Percentiles rank a stretch among this genome's conserved stretches.
Evolutionary conservation across 179 eudicot species (phyloP).

Genomic region (Dionaea muscipula): DNA sequence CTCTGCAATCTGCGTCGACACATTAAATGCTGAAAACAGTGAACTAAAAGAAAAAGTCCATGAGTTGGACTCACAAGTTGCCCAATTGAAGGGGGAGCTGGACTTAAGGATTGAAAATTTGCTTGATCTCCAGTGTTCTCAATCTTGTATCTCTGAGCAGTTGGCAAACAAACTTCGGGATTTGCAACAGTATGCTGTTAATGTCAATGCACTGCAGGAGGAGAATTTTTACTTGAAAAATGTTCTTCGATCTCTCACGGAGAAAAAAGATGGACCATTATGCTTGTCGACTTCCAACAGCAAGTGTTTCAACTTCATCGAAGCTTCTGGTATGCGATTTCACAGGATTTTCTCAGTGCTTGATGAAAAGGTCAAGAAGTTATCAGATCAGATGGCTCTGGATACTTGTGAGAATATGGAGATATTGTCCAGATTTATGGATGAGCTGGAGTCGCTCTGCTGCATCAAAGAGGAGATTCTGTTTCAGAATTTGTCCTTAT

Average conservation of each 20-base stretch:
- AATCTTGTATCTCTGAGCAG: constrained; percentile 25
- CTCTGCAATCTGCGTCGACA: constrained; percentile 6
- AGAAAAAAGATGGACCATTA: constrained; percentile 18
- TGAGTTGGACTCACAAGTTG: constrained; percentile 21
- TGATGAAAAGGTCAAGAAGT: constrained; percentile 16
- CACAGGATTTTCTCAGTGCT: constrained; percentile 21
- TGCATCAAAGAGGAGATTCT: constrained; percentile 27
- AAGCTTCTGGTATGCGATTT: constrained; percentile 23
- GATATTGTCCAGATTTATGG: constrained; percentile 22
- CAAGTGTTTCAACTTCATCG: constrained; percentile 21
- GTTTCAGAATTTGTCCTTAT: constrained; percentile 32
- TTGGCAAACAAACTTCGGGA: constrained; percentile 27
- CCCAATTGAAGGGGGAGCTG: constrained; percentile 27
- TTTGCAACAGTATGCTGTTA: constrained; percentile 25
- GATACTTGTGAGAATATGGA: constrained; percentile 28
- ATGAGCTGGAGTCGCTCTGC: constrained; percentile 44
- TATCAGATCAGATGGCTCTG: constrained; percentile 27
- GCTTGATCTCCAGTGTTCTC: constrained; percentile 19
- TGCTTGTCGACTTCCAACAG: constrained; percentile 16
- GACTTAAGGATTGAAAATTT: constrained; percentile 22
- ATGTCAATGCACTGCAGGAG: constrained; percentile 21
- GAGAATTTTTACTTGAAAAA: constrained; percentile 38
- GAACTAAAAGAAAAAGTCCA: constrained; percentile 26
- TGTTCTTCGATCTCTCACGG: constrained; percentile 21
- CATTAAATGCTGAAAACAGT: constrained; percentile 16